Evolutionary conservation across 2,329 filamentous ascomycete genomes (phyloP), one percentile per base, ranked within the genome.

Genomic region (Ramularia endophylla): DNA sequence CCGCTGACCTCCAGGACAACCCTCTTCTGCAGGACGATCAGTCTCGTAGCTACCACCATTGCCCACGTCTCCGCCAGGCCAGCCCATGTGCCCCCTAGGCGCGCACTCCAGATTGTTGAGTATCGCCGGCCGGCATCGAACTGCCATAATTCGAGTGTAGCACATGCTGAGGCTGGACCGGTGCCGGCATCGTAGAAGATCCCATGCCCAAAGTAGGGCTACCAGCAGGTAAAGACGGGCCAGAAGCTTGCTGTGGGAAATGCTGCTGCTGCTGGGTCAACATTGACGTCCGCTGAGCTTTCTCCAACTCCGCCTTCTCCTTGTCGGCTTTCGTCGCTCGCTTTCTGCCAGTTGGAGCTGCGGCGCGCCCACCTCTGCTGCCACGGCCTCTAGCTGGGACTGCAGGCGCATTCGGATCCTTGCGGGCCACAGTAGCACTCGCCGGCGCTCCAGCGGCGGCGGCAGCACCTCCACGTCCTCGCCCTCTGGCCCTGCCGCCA

Each of bases 291-390:
- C n/a, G 31, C 27, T 5, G 41, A 38, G 8, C 73, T 68, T 92
- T 92, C 63, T 94, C 87, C 32, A 78, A 77, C 56, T 94, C 87
- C 65, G 15, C 32, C 2, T 13, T 3, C 20, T 34, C 32, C 11
- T 19, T 34, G 8, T 34, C 32, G 15, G 32, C 32, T 22, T 34
- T 34, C 8, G 32, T 34, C 15, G 16, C 16, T 15, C 31, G 31
- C 19, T 34, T 34, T 19, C 20, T 34, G 8, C 15, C 16, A 11
- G 83, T 78, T 1, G 83, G 81, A 8, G 77, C 73, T 32, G 85
- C 85, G 38, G 85, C 85, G 30, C 87, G 77, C 27, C 85, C 86
- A 8, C 83, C 80, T 34, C 75, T 75, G 38, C 68, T 66, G 13
- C 71, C 69, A 35, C 67, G 67, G 17, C 72, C 74, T 22, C 65